Conservation (phyloP, 768 basidiomycete species). For the Myochromella boudieri region DNA sequence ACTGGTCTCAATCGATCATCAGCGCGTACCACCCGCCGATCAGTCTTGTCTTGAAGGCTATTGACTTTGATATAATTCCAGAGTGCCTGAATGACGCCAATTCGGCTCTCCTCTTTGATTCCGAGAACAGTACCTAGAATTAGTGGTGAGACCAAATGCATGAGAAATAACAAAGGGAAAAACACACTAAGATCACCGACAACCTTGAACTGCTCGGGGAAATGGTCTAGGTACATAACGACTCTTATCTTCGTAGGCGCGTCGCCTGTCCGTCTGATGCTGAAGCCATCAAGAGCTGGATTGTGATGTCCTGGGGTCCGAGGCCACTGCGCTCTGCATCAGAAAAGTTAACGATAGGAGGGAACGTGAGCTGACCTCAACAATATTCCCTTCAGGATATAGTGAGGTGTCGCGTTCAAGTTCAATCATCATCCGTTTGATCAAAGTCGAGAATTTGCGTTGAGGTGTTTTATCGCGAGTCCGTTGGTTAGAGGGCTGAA, state of each 20-base stretch:
- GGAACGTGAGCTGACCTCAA: constrained; percentile 61
- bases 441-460: constrained; percentile 83
- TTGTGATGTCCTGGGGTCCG: constrained; percentile 53
- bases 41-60: constrained; percentile 79
- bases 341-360: neutral
- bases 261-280: constrained; percentile 80
- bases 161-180: neutral
- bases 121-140: constrained; percentile 60
- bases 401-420: constrained; percentile 80
- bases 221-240: constrained; percentile 85
- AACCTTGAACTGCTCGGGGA: constrained; percentile 84
- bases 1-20: constrained; percentile 72
- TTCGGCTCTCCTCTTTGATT: constrained; percentile 81
- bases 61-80: constrained; percentile 94
- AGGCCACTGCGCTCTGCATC: constrained; percentile 51
- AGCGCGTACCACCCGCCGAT: constrained; percentile 65
- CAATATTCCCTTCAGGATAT: constrained; percentile 84
- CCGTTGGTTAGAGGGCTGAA: constrained; percentile 59
- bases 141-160: constrained; percentile 1
- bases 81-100: constrained; percentile 76
- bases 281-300: constrained; percentile 82
- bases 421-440: constrained; percentile 84
- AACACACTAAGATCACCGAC: constrained; percentile 67
- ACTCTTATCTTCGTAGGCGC: constrained; percentile 73
- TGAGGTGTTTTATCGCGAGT: constrained; percentile 59